phyloP scores from a whole-genome alignment of 129 eudicot species.

The Smallanthus sonchifolius region DNA sequence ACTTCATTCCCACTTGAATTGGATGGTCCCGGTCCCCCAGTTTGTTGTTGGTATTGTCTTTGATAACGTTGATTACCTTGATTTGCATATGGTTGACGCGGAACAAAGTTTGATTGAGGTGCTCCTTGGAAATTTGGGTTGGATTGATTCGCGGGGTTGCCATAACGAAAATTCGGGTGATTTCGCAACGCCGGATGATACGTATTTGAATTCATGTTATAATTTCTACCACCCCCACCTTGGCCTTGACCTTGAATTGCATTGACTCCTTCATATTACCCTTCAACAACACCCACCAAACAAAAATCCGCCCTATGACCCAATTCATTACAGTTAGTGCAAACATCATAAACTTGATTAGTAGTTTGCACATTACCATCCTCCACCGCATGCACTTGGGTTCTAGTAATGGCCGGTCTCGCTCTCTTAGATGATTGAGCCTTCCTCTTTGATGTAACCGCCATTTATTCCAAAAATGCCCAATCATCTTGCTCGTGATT shows the following conservation, averaged over 20 bases:
- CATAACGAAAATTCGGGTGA: neutral
- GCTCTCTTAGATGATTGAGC: neutral
- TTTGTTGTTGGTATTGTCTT: neutral
- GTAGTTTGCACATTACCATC: neutral
- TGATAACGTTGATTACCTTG: neutral
- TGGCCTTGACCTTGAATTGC: neutral
- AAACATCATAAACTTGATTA: no score
- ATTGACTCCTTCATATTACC: neutral
- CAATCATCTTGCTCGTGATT: no score
- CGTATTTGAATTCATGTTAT: neutral
- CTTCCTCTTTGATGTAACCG: no score
- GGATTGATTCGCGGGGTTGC: no score
- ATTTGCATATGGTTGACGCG: no score
- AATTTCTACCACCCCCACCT: neutral
- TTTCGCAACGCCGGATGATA: neutral
- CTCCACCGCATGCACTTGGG: no score
- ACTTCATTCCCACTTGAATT: neutral
- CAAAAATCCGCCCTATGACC: neutral
- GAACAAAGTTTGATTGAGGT: no score
- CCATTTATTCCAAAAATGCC: no score
- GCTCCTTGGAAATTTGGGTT: no score
- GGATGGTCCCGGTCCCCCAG: neutral
- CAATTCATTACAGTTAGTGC: neutral
- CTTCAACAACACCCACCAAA: neutral
- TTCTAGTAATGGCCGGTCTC: neutral